These are phyloP conservation scores for Cocos nucifera DNA, from an alignment of 176 grass and related monocot genomes.

Conservation along the genomic window DNA sequence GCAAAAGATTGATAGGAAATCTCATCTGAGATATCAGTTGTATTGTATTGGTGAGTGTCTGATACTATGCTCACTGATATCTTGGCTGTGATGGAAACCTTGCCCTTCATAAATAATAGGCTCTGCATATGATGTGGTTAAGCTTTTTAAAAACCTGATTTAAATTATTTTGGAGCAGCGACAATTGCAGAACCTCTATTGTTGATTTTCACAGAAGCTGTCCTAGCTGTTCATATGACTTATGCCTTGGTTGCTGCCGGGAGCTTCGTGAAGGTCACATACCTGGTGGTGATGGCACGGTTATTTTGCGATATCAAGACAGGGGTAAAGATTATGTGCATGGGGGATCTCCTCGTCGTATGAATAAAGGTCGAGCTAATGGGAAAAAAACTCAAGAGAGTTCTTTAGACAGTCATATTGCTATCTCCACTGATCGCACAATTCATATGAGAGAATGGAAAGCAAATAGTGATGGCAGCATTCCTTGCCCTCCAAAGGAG, in stretches of 20 bases:
- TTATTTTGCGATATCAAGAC: slow-evolving; percentile 7
- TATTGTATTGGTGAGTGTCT: too few species aligned
- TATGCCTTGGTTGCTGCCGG: slow-evolving; percentile 59
- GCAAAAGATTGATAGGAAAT: too few species aligned
- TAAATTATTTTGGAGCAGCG: slow-evolving; percentile 26
- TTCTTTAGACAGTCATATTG: slow-evolving; percentile 10
- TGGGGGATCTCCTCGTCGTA: slow-evolving; percentile 8
- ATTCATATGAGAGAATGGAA: slow-evolving; percentile 33
- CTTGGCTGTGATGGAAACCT: too few species aligned
- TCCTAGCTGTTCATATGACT: slow-evolving; percentile 47
- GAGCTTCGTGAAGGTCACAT: slow-evolving; percentile 59
- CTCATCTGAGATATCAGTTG: too few species aligned
- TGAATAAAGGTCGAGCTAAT: slow-evolving; percentile 3
- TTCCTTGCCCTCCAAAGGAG: slow-evolving; percentile 71
- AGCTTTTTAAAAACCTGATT: slow-evolving; percentile 2
- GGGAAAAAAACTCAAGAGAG: neutral
- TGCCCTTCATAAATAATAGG: slow-evolving; percentile 7
- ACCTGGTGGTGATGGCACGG: slow-evolving; percentile 38
- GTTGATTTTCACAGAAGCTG: slow-evolving; percentile 83
- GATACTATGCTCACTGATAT: too few species aligned
- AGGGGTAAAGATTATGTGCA: slow-evolving; percentile 35
- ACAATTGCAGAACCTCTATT: slow-evolving; percentile 72
- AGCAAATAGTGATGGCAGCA: slow-evolving; percentile 48
- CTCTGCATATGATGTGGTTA: slow-evolving; percentile 4
- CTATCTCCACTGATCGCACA: neutral